Evolutionary conservation across 495 filamentous ascomycete species (phyloP), one percentile per base, ranked within the genome.

Genomic region (Ramalina peruviana): DNA sequence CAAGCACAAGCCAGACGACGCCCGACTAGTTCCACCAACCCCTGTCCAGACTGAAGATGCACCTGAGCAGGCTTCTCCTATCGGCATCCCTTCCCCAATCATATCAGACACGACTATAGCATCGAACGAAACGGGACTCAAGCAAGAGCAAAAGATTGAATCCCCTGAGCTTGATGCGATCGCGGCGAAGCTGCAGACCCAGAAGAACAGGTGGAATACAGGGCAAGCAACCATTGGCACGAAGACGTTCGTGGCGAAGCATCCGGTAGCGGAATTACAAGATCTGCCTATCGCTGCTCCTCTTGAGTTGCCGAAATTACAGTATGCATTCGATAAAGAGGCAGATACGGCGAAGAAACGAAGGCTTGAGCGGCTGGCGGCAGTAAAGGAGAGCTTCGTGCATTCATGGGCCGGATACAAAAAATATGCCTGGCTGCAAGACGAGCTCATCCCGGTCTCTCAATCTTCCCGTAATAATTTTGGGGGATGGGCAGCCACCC

Each of bases 321-420:
- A 80, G 52, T 58, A 70, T 63, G 60, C 68, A 10, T 81, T 81
- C 45, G 65, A 61, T 1, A 42, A 54, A 9, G 77, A 81, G 56
- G 62, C 61, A 9, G 56, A 52, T 48, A 65, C 53, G 54, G 62
- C 50, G 12, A 56, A 58, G 38, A 45, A 48, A 5, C 54, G 53
- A 49, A 50, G 79, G 57, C 48, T 68, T 54, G 58, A 68, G 53
- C 67, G 73, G 48, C 63, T 71, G 52, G 63, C 65, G 1, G 78
- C 71, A n/a, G 81, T 95, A 2, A 82, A 76, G 55, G 61, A 78
- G 37, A 75, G 76, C 0, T 92, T 94, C 54, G 47, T 71, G 26
- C 79, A 80, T 54, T 73, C 80, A 11, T 95, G 88, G 86, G 70
- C 73, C 7, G 80, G 79, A 41, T 95, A 94, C 56, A 82, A 76